Conservation (phyloP, 179 eudicot species). For the Amaranthus tricolor region DNA sequence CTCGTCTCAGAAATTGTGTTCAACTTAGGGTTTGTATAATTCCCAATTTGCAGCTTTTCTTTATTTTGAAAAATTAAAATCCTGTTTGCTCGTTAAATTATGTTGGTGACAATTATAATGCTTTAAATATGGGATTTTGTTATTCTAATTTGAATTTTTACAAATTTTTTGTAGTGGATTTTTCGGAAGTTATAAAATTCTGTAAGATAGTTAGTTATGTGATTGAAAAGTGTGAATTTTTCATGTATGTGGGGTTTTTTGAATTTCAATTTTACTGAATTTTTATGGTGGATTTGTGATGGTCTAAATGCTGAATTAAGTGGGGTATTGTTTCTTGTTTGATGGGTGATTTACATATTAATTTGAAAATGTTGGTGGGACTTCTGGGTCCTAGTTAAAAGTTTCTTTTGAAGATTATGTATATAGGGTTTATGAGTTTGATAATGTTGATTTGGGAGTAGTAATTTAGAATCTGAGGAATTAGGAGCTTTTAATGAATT, state of each 20-base stretch:
- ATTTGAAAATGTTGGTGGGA: constrained; percentile 6
- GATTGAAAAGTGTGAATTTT: no score
- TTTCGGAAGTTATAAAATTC: no score
- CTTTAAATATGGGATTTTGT: no score
- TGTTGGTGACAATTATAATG: no score
- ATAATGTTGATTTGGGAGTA: background rate
- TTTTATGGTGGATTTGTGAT: background rate
- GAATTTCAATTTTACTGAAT: background rate
- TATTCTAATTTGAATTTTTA: no score
- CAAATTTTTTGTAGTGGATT: no score
- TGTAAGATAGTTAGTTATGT: no score
- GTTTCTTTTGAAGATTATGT: background rate
- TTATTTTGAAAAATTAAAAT: background rate
- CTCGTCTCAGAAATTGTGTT: constrained; percentile 52
- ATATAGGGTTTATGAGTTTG: background rate
- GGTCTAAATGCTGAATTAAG: background rate
- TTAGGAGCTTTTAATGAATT: background rate
- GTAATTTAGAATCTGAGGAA: background rate
- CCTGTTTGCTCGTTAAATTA: background rate
- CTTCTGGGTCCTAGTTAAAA: background rate
- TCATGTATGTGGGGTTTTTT: background rate
- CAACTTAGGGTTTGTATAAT: constrained; percentile 63
- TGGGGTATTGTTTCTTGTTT: background rate
- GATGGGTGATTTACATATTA: background rate
- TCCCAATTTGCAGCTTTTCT: background rate